phyloP scores from a whole-genome alignment of 2,329 filamentous ascomycete genomes.

The Beauveria medogensis region DNA sequence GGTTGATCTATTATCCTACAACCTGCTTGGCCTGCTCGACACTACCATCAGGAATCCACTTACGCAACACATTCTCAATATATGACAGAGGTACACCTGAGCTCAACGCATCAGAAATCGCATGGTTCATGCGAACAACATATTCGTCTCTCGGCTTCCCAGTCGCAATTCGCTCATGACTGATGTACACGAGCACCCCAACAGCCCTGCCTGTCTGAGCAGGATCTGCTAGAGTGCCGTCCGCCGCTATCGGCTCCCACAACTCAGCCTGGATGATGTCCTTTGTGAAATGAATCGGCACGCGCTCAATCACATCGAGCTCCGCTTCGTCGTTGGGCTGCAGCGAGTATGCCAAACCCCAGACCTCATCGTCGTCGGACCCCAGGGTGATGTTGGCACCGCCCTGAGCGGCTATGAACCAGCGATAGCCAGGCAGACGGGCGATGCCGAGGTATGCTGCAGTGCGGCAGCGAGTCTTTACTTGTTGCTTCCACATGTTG shows the following conservation, averaged over 20 bases:
- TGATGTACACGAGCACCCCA: background rate
- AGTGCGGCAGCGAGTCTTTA: slow-evolving; percentile 1
- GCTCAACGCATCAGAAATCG: background rate
- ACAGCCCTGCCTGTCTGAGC: background rate
- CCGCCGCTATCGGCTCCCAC: background rate
- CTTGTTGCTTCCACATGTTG: slow-evolving; percentile 5
- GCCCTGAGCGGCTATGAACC: slow-evolving; percentile 2
- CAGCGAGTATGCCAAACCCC: background rate
- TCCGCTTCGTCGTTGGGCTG: background rate
- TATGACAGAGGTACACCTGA: background rate
- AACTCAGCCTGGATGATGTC: background rate
- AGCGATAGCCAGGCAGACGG: background rate
- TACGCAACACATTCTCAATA: background rate
- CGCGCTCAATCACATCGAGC: background rate
- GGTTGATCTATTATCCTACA: too few species aligned
- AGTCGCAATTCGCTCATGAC: background rate
- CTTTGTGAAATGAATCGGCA: background rate
- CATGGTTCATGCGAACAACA: slow-evolving; percentile 1
- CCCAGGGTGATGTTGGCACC: background rate
- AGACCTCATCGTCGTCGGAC: background rate
- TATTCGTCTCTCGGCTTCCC: slow-evolving; percentile 1
- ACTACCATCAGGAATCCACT: slow-evolving; percentile 4
- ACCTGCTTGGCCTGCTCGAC: too few species aligned
- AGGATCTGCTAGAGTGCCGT: background rate
- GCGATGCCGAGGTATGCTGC: background rate